phyloP scores from a whole-genome alignment of 2,329 filamentous ascomycete genomes.

The Microsporum canis region DNA sequence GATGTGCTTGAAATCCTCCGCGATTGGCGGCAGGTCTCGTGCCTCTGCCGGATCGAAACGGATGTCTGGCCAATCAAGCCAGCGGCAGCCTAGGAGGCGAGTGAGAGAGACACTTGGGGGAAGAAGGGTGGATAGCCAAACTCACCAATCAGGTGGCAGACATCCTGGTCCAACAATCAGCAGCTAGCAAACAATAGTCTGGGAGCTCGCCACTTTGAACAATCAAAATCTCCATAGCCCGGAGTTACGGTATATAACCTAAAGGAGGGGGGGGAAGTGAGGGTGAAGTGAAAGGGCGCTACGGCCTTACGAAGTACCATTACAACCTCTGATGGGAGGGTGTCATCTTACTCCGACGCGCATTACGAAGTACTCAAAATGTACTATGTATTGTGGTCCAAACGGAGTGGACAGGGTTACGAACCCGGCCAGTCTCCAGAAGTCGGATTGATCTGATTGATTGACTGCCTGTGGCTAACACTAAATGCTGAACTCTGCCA shows the following conservation, averaged over 20 bases:
- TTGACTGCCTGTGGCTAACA: neutral
- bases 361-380: neutral
- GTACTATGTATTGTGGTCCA: neutral
- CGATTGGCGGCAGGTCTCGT: constrained; percentile 15
- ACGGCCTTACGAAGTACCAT: neutral
- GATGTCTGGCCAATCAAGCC: neutral
- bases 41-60: constrained; percentile 7
- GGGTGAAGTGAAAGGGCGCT: neutral
- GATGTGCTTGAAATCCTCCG: constrained; percentile 14
- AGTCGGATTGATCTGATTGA: neutral
- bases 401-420: neutral
- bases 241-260: constrained; percentile 2
- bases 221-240: neutral
- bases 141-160: neutral
- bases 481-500: neutral
- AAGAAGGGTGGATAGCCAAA: neutral
- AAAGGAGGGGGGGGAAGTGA: neutral
- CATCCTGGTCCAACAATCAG: neutral
- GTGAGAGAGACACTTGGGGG: neutral
- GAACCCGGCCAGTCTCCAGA: neutral
- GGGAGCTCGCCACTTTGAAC: constrained; percentile 2
- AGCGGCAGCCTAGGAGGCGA: neutral
- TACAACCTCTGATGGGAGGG: neutral
- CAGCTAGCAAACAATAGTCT: constrained; percentile 6
- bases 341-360: neutral